These are phyloP conservation scores for Symbiodinium pilosum DNA, from an alignment of 73 alveolate genomes.

Conservation along the genomic window DNA sequence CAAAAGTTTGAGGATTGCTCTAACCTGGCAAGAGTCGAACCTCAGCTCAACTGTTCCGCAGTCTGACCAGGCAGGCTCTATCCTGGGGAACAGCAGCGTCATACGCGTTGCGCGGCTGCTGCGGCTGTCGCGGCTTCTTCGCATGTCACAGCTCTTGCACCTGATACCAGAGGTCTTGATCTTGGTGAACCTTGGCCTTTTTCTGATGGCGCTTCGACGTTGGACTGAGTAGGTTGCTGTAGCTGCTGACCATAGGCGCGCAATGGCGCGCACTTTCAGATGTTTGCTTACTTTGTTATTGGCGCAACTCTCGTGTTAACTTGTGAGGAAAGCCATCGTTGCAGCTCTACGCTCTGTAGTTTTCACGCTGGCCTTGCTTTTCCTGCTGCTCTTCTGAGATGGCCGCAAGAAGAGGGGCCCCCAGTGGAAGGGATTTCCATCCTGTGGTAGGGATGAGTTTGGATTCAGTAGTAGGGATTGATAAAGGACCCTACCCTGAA, in stretches of 20 bases:
- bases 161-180: background rate
- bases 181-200: background rate
- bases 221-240: no score
- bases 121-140: conserved; percentile 4
- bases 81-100: background rate
- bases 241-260: no score
- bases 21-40: background rate
- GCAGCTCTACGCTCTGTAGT: conserved; percentile 4
- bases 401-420: no score
- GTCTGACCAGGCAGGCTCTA: background rate
- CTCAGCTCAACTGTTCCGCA: background rate
- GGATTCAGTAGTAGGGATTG: no score
- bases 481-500: no score
- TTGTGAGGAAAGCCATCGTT: background rate
- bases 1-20: background rate
- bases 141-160: conserved; percentile 12
- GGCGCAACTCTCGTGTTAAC: no score
- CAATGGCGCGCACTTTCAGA: no score
- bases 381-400: background rate
- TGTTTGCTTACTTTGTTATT: no score
- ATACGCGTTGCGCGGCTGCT: background rate
- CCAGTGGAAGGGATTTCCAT: no score
- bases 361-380: background rate
- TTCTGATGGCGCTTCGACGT: no score
- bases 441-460: no score